Percentiles rank a stretch among this genome's conserved stretches.
Evolutionary conservation across 192 early-diverging fungal species (phyloP).

Genomic region (Backusella liffmaniae): DNA sequence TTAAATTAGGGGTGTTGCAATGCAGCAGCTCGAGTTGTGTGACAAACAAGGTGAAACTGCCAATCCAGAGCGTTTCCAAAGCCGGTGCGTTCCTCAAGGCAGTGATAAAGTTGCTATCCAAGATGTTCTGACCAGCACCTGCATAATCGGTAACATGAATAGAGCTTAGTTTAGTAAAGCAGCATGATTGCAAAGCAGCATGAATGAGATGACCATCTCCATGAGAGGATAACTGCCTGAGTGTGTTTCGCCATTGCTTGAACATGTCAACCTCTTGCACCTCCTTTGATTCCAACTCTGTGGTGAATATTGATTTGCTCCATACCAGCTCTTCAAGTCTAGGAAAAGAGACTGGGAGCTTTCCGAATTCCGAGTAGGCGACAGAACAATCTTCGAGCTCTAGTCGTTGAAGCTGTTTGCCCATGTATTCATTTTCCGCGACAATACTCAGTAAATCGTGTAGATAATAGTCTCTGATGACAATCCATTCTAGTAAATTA

Average conservation of each 20-base stretch:
- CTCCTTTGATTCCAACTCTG: background rate
- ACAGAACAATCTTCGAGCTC: background rate
- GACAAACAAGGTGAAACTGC: background rate
- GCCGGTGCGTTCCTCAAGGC: background rate
- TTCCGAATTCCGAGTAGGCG: background rate
- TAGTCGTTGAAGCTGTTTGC: background rate
- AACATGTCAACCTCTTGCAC: background rate
- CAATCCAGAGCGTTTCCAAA: background rate
- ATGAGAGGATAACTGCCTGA: background rate
- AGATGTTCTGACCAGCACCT: background rate
- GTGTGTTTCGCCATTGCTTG: background rate
- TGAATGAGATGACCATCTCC: background rate
- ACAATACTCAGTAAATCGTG: background rate
- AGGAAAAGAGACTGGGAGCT: background rate
- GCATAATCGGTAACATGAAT: conserved; percentile 2
- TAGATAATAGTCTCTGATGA: background rate
- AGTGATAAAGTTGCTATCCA: background rate
- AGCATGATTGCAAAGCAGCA: background rate
- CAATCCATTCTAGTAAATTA: background rate
- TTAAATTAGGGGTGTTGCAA: background rate
- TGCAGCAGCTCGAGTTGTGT: background rate
- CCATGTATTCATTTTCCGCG: background rate
- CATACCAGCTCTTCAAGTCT: background rate
- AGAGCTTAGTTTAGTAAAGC: background rate
- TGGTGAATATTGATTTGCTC: background rate